phyloP scores from a whole-genome alignment of 2,329 filamentous ascomycete genomes.

The Plectosphaerella sp. region DNA sequence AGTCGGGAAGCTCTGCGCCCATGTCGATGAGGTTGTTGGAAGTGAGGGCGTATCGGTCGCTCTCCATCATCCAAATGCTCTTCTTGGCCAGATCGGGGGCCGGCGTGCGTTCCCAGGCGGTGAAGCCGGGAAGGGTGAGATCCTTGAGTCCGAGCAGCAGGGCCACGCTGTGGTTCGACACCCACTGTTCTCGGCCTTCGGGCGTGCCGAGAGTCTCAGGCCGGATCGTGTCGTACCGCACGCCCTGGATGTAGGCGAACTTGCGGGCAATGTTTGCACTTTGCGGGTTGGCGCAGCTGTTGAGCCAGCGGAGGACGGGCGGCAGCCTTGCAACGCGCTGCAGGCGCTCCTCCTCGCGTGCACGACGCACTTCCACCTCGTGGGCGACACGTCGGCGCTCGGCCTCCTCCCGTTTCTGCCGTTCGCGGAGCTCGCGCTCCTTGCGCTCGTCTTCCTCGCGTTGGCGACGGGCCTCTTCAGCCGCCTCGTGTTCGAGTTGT shows the following conservation, averaged over 20 bases:
- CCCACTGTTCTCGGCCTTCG: slow-evolving; percentile 61
- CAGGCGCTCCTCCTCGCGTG: slow-evolving; percentile 45
- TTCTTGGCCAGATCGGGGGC: slow-evolving; percentile 51
- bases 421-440: slow-evolving; percentile 43
- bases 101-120: slow-evolving; percentile 48
- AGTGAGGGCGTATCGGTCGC: slow-evolving; percentile 51
- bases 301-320: slow-evolving; percentile 57
- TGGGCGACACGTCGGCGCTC: slow-evolving; percentile 44
- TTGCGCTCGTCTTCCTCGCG: slow-evolving; percentile 48
- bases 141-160: slow-evolving; percentile 63
- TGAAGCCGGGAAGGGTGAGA: slow-evolving; percentile 44
- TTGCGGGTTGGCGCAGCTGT: slow-evolving; percentile 47
- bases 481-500: slow-evolving; percentile 41
- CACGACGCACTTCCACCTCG: slow-evolving; percentile 46
- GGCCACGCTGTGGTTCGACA: slow-evolving; percentile 61
- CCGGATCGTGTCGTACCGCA: slow-evolving; percentile 60
- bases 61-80: slow-evolving; percentile 56
- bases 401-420: slow-evolving; percentile 36
- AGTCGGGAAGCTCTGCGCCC: slow-evolving; percentile 46
- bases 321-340: slow-evolving; percentile 53
- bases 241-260: slow-evolving; percentile 54
- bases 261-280: slow-evolving; percentile 43
- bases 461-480: slow-evolving; percentile 43
- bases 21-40: slow-evolving; percentile 46
- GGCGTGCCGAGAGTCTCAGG: slow-evolving; percentile 45